Evolutionary conservation across 371 early-diverging fungal species (phyloP).

Genomic region (Blakeslea trispora): DNA sequence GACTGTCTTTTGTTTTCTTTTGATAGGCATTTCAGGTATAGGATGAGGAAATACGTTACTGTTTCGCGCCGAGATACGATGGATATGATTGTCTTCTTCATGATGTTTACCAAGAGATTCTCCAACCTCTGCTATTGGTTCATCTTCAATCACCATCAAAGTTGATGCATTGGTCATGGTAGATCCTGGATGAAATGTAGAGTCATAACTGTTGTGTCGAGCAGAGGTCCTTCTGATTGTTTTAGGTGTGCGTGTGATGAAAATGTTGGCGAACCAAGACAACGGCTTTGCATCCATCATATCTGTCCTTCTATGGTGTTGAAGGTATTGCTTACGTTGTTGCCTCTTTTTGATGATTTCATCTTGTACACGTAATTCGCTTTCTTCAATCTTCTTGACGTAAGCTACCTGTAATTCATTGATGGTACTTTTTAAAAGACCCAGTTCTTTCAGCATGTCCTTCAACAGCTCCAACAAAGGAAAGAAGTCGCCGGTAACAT

Average conservation of each 20-base stretch:
- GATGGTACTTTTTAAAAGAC: slow-evolving; percentile 53
- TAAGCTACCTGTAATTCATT: slow-evolving; percentile 71
- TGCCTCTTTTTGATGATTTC: slow-evolving; percentile 41
- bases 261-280: slow-evolving; percentile 31
- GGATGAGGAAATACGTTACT: not conserved
- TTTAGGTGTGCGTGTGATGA: slow-evolving; percentile 4
- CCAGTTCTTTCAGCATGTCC: slow-evolving; percentile 62
- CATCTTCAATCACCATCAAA: not conserved
- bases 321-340: not conserved
- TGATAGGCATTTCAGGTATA: not conserved
- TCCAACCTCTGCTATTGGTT: not conserved
- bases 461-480: slow-evolving; percentile 60
- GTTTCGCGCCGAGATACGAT: not conserved
- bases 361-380: slow-evolving; percentile 42
- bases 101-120: not conserved
- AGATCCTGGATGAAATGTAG: not conserved
- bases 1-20: slow-evolving; percentile 12
- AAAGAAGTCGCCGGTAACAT: slow-evolving; percentile 36
- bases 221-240: not conserved
- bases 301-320: not conserved
- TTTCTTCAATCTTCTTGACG: slow-evolving; percentile 59
- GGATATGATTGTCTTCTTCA: not conserved
- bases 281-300: slow-evolving; percentile 10
- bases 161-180: slow-evolving; percentile 16
- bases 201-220: not conserved